phyloP scores from a whole-genome alignment of 768 basidiomycete genomes.

The Xanthoconium stramineum region DNA sequence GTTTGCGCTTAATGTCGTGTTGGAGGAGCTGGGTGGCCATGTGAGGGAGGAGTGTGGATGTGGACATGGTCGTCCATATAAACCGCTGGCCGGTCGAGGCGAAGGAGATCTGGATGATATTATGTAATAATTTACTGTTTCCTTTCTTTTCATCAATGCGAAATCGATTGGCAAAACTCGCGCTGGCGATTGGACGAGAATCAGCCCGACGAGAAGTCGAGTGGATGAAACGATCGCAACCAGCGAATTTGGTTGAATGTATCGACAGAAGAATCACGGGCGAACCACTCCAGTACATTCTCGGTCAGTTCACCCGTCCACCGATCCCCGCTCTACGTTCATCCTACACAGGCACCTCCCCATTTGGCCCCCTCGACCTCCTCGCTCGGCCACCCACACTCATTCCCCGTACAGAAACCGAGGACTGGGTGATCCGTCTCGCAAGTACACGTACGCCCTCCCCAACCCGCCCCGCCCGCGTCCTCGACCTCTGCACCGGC shows the following conservation, averaged over 20 bases:
- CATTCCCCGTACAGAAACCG: conserved; percentile 95
- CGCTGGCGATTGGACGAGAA: conserved; percentile 32
- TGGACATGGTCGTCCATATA: conserved; percentile 10
- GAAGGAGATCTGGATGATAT: conserved; percentile 15
- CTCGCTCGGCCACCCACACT: conserved; percentile 74
- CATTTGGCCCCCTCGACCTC: conserved; percentile 83
- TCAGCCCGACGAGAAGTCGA: conserved; percentile 41
- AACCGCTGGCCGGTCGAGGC: not conserved
- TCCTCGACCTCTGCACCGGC: conserved; percentile 92
- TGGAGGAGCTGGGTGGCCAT: not conserved
- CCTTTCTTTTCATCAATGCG: not conserved
- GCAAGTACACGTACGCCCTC: conserved; percentile 43
- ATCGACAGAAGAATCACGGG: conserved; percentile 59
- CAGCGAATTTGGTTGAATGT: conserved; percentile 31
- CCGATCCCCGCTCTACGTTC: not conserved
- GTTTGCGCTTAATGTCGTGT: conserved; percentile 35
- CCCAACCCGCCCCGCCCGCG: conserved; percentile 28
- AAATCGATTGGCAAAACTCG: conserved; percentile 29
- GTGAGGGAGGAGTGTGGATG: conserved; percentile 1
- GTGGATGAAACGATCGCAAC: conserved; percentile 43
- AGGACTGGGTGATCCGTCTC: conserved; percentile 71
- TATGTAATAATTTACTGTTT: conserved; percentile 13
- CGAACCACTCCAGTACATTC: conserved; percentile 88
- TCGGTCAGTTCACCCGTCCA: conserved; percentile 61
- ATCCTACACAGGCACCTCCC: conserved; percentile 56